phyloP scores from a whole-genome alignment of 805 yeast genomes.

The Candida tibetensis region DNA sequence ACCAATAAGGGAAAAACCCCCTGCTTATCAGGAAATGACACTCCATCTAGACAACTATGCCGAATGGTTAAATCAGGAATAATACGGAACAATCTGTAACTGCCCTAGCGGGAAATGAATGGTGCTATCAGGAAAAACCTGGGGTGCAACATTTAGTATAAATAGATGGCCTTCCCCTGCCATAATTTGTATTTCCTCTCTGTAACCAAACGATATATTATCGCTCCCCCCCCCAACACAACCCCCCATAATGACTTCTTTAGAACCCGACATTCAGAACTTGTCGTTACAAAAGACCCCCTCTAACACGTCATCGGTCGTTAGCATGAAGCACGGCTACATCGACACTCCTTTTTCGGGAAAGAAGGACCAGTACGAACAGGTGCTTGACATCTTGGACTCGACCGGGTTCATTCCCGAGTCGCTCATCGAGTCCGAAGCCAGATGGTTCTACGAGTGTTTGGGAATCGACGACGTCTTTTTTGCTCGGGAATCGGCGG shows the following conservation, averaged over 20 bases:
- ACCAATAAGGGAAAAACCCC: too few relatives aligned
- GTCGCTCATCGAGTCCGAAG: conserved; percentile 76
- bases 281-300: conserved; percentile 23
- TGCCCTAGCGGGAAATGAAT: too few relatives aligned
- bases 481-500: conserved; percentile 81
- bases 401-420: conserved; percentile 88
- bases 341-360: conserved; percentile 73
- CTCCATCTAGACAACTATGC: too few relatives aligned
- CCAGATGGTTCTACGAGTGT: conserved; percentile 82
- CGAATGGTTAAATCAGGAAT: too few relatives aligned
- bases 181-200: too few relatives aligned
- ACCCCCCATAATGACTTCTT: conserved; percentile 5
- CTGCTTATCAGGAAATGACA: too few relatives aligned
- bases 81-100: too few relatives aligned
- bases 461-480: conserved; percentile 91
- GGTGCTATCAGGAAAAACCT: too few relatives aligned
- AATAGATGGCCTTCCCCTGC: too few relatives aligned
- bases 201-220: too few relatives aligned
- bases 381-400: conserved; percentile 78
- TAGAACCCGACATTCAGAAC: conserved; percentile 19
- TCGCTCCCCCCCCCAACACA: too few relatives aligned
- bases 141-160: too few relatives aligned
- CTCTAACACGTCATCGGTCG: conserved; percentile 28
- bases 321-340: conserved; percentile 55
- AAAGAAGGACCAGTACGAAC: conserved; percentile 74